Evolutionary conservation across 78 protist species (phyloP), one percentile per base, ranked within the genome.

Genomic region (Acrasis kona): DNA sequence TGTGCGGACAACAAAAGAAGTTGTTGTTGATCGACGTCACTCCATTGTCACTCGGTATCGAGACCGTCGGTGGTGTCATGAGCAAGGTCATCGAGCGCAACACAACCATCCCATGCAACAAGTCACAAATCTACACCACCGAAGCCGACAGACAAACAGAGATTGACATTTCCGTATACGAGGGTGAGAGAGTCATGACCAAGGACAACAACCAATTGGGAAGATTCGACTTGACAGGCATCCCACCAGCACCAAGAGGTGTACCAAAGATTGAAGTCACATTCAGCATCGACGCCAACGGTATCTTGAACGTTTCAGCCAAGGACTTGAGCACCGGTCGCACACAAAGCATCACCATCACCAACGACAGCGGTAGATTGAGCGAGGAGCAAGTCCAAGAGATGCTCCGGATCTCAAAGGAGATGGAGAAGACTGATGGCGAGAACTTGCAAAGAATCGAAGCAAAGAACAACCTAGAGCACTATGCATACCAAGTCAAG

Each of bases 31-130:
- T 94, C 72, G 97, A 94, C n/a, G n/a, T n/a, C n/a, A n/a, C n/a
- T n/a, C n/a, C n/a, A n/a, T n/a, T n/a, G n/a, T n/a, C n/a, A n/a
- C 89, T 96, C 69, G 98, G 98, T 41, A 80, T 93, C 70, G 97
- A 94, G 78, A 92, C 94, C 30, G 95, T 90, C n/a, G 98, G 97
- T 50, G 98, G 95, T 41, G 89, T 92, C 72, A 92, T 96, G 96
- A 81, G 95, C 31, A 41, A 61, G 57, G 74, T 93, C 69, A 93
- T 96, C 85, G 81, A 84, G 81, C 69, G 96, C 36, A 91, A 91
- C 84, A 86, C 97, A 10, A 80, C 94, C 64, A 84, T 96, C 41
- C 98, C 98, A 41, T 77, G 90, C 82, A 90, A 84, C 83, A 83
- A 80, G 84, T 42, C 72, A 38, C 90, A 92, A 79, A 77, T 74